Evolutionary conservation across 2,329 filamentous ascomycete genomes (phyloP).

Genomic region (Alternaria solani): DNA sequence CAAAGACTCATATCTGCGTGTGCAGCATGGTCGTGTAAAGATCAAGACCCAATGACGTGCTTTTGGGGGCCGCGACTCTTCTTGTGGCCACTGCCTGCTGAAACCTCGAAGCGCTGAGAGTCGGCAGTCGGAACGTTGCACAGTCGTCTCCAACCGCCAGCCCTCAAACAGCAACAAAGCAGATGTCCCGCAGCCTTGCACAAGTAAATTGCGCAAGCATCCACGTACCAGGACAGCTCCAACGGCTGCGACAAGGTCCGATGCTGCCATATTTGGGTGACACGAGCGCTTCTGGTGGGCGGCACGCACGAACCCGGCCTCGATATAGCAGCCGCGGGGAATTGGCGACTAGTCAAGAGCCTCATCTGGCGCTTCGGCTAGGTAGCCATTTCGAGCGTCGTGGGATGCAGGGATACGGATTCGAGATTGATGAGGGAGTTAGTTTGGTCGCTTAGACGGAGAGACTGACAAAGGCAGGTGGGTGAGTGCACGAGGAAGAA

Average conservation of each 20-base stretch:
- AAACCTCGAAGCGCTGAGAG: constrained; percentile 31
- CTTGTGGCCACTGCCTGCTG: constrained; percentile 23
- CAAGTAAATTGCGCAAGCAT: constrained; percentile 24
- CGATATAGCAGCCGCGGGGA: constrained; percentile 36
- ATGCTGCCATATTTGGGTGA: constrained; percentile 33
- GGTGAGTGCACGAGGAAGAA: constrained; percentile 25
- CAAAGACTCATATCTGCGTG: neutral
- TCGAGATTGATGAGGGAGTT: constrained; percentile 20
- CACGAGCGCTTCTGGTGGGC: constrained; percentile 41
- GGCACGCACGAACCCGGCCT: constrained; percentile 19
- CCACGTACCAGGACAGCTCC: constrained; percentile 20
- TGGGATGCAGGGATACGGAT: constrained; percentile 12
- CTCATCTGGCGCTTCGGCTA: constrained; percentile 37
- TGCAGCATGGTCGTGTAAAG: neutral
- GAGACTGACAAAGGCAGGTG: constrained; percentile 26
- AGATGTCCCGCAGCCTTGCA: constrained; percentile 14
- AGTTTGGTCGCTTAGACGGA: constrained; percentile 16
- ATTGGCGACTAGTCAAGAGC: constrained; percentile 37
- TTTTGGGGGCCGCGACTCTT: constrained; percentile 12
- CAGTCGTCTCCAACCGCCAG: constrained; percentile 20
- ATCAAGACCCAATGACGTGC: neutral
- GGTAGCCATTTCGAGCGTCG: neutral
- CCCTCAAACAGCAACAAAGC: constrained; percentile 19
- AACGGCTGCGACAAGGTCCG: constrained; percentile 22
- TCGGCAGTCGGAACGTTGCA: constrained; percentile 16